Evolutionary conservation across 805 yeast genomes (phyloP).

Genomic region (Cyberlindnera lachancei): DNA sequence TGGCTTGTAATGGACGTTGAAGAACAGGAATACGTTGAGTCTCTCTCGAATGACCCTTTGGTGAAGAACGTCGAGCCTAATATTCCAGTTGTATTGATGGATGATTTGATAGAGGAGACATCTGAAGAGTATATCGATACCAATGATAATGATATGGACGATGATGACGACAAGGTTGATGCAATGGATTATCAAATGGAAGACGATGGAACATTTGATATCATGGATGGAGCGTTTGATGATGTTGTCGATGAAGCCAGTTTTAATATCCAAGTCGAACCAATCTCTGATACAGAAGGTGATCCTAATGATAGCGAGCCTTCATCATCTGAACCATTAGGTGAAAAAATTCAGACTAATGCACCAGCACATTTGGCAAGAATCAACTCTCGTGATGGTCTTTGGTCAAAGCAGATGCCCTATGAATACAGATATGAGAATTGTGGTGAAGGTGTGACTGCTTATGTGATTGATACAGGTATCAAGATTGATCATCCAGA

Average conservation of each 20-base stretch:
- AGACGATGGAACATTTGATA: too few species aligned
- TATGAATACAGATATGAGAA: slow-evolving; percentile 37
- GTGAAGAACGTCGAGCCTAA: not conserved
- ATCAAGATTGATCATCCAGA: slow-evolving; percentile 50
- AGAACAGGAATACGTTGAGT: not conserved
- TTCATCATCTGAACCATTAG: too few species aligned
- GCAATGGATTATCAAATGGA: not conserved
- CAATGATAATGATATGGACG: not conserved
- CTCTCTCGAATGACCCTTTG: slow-evolving; percentile 1
- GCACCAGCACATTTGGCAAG: slow-evolving; percentile 64
- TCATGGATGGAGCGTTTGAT: not conserved
- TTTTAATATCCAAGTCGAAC: slow-evolving; percentile 1
- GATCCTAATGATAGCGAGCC: not conserved
- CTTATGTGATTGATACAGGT: slow-evolving; percentile 82
- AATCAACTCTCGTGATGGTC: slow-evolving; percentile 36
- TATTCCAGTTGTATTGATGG: not conserved
- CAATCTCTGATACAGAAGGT: not conserved
- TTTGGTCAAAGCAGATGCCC: slow-evolving; percentile 1
- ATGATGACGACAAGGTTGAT: not conserved
- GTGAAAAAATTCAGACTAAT: slow-evolving; percentile 25
- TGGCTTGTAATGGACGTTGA: slow-evolving; percentile 2
- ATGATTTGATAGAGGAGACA: too few species aligned
- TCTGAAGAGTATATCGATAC: not conserved
- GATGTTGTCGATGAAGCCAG: not conserved
- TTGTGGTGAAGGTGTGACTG: slow-evolving; percentile 56